Evolutionary conservation across 768 basidiomycete species (phyloP).

Genomic region (Kwoniella bestiolae): DNA sequence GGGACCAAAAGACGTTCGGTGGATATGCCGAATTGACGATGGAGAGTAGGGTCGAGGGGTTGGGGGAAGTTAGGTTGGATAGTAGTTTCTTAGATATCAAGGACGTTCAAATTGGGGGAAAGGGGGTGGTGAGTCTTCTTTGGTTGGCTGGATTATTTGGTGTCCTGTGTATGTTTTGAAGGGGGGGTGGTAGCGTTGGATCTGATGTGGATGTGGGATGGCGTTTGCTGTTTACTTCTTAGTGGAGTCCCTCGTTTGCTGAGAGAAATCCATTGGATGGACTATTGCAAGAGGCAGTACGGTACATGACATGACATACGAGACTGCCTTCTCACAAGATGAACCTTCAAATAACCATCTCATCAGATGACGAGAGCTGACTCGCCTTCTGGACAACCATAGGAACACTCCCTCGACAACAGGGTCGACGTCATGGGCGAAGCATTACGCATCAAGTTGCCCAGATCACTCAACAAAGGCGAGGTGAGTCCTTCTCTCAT

Average conservation of each 20-base stretch:
- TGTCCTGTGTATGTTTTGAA: too few species aligned
- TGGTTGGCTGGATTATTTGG: too few species aligned
- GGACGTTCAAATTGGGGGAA: constrained; percentile 63
- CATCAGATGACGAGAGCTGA: too few species aligned
- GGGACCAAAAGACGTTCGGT: constrained; percentile 64
- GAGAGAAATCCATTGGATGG: too few species aligned
- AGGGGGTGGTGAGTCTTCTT: constrained; percentile 62
- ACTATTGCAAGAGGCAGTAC: too few species aligned
- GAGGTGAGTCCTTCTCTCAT: constrained; percentile 21
- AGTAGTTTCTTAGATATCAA: constrained; percentile 70
- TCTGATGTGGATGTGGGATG: too few species aligned
- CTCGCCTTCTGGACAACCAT: too few species aligned
- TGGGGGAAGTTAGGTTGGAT: constrained; percentile 67
- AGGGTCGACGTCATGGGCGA: constrained; percentile 70
- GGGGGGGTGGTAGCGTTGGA: too few species aligned
- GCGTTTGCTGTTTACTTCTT: neutral
- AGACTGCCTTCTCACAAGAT: too few species aligned
- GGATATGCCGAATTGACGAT: constrained; percentile 73
- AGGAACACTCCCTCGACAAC: constrained; percentile 29
- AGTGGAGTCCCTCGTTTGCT: too few species aligned
- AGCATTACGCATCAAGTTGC: constrained; percentile 69
- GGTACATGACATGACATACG: too few species aligned
- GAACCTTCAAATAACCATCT: too few species aligned
- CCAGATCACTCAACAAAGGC: constrained; percentile 54
- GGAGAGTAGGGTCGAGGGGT: constrained; percentile 62